Percentiles rank a stretch among this genome's conserved stretches.
These are phyloP conservation scores for Fusarium sp. DNA, from an alignment of 2,329 filamentous ascomycete genomes.

Conservation along the genomic window DNA sequence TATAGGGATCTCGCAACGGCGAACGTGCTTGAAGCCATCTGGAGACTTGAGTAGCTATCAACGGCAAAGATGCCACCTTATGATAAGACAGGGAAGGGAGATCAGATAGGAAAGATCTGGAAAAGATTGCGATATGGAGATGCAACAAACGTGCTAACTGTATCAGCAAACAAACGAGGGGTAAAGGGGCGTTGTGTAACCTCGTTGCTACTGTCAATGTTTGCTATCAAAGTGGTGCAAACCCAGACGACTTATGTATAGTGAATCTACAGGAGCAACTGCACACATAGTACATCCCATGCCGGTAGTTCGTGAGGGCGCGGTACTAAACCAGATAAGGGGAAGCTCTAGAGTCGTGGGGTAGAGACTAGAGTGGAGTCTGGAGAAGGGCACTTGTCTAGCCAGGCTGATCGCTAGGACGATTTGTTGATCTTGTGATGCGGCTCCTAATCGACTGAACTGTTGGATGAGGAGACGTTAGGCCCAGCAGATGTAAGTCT, in stretches of 20 bases:
- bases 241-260: neutral
- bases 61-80: neutral
- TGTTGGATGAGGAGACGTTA: neutral
- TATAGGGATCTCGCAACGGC: neutral
- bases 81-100: constrained; percentile 1
- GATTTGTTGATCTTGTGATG: constrained; percentile 21
- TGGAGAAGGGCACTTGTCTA: constrained; percentile 17
- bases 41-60: neutral
- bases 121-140: constrained; percentile 1
- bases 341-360: constrained; percentile 13
- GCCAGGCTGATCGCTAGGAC: constrained; percentile 12
- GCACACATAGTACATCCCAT: neutral
- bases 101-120: neutral
- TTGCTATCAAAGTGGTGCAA: too few species aligned
- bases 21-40: neutral
- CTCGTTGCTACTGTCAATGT: neutral
- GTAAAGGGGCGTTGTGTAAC: constrained; percentile 1
- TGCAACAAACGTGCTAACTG: neutral
- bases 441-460: neutral
- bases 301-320: constrained; percentile 23
- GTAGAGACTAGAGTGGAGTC: constrained; percentile 20
- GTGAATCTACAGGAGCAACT: neutral
- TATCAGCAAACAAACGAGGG: neutral
- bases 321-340: constrained; percentile 18
- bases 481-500: neutral